A percentile compares a stretch with the other conserved stretches of the same genome.
Conservation (phyloP, 768 basidiomycete genomes). For the Termitomyces sp. region DNA sequence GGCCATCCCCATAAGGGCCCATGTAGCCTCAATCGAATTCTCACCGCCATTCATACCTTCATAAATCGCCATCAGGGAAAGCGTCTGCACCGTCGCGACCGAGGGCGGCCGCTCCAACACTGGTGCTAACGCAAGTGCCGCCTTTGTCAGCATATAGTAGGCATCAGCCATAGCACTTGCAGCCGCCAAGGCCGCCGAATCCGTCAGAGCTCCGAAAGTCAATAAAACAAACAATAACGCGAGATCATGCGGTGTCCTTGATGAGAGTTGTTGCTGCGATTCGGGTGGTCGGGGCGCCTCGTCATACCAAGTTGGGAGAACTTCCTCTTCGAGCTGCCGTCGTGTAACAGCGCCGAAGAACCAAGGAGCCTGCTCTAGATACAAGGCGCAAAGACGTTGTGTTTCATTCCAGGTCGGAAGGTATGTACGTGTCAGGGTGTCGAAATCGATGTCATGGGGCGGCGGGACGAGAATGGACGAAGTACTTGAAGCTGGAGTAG, state of each 20-base stretch:
- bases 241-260: slow-evolving; percentile 47
- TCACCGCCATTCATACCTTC: slow-evolving; percentile 66
- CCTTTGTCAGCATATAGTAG: slow-evolving; percentile 60
- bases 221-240: slow-evolving; percentile 62
- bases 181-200: slow-evolving; percentile 45
- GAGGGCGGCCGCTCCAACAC: slow-evolving; percentile 68
- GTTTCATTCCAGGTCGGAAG: slow-evolving; percentile 62
- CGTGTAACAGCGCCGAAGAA: slow-evolving; percentile 71
- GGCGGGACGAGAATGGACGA: slow-evolving; percentile 21
- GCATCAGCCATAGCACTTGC: slow-evolving; percentile 50
- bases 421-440: slow-evolving; percentile 42
- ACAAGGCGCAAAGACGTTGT: slow-evolving; percentile 57
- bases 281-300: slow-evolving; percentile 35
- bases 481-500: neutral
- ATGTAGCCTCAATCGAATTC: slow-evolving; percentile 67
- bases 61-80: slow-evolving; percentile 68
- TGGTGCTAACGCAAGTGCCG: slow-evolving; percentile 62
- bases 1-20: slow-evolving; percentile 63
- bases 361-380: slow-evolving; percentile 78
- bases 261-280: neutral
- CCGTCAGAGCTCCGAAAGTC: slow-evolving; percentile 59
- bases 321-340: slow-evolving; percentile 59
- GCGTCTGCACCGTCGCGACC: slow-evolving; percentile 65
- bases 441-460: slow-evolving; percentile 34
- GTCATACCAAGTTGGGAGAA: slow-evolving; percentile 64